Conservation (phyloP, 202 grass and related monocot species). For the Hordeum pubiflorum region DNA sequence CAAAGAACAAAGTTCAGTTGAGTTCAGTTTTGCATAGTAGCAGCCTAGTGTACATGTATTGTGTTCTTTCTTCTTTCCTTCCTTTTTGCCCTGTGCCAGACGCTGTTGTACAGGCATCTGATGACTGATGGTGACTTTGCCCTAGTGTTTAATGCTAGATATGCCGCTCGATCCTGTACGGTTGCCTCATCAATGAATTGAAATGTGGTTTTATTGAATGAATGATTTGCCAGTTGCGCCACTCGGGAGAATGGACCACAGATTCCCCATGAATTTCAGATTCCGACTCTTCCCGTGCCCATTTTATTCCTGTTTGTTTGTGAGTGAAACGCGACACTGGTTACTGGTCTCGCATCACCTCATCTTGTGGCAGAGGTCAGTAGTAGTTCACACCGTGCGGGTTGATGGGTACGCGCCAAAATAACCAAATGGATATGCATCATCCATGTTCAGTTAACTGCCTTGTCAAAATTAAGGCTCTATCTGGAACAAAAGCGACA, state of each 20-base stretch:
- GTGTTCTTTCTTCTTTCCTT: background rate
- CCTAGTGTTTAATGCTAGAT: too few species aligned
- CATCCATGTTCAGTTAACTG: too few species aligned
- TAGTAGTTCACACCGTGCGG: background rate
- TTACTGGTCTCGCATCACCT: background rate
- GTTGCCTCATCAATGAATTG: too few species aligned
- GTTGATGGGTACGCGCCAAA: background rate
- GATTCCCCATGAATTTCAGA: background rate
- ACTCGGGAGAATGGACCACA: background rate
- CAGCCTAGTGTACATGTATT: constrained; percentile 16
- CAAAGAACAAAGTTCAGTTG: too few species aligned
- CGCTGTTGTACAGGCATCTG: too few species aligned
- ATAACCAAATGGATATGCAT: too few species aligned
- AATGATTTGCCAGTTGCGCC: background rate
- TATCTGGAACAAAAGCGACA: too few species aligned
- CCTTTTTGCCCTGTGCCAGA: background rate
- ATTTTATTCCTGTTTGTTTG: background rate
- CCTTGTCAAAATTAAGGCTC: too few species aligned
- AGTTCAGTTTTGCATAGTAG: background rate
- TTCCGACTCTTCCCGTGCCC: too few species aligned
- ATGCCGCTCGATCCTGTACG: too few species aligned
- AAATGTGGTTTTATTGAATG: background rate
- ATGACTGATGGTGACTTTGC: too few species aligned
- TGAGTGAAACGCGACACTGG: background rate
- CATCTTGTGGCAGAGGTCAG: background rate